Conservation (phyloP, 2,329 filamentous ascomycete genomes). For the Daldinia sp. region DNA sequence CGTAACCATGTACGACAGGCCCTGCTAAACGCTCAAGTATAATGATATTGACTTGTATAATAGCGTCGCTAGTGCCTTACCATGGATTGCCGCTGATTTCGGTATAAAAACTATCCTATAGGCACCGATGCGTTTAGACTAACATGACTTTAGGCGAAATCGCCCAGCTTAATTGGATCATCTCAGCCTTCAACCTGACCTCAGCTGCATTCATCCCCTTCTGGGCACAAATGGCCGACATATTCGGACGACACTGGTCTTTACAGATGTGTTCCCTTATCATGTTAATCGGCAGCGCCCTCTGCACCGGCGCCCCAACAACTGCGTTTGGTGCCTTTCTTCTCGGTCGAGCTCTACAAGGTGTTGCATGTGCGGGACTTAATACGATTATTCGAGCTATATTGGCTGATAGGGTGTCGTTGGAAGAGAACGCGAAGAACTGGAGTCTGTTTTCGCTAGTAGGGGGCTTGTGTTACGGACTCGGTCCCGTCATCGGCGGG, state of each 20-base stretch:
- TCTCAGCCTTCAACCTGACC: slow-evolving; percentile 73
- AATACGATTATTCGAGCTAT: slow-evolving; percentile 68
- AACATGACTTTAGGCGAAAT: slow-evolving; percentile 53
- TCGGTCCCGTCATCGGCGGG: slow-evolving; percentile 70
- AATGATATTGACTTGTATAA: not conserved
- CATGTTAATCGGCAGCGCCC: slow-evolving; percentile 66
- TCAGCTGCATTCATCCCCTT: slow-evolving; percentile 72
- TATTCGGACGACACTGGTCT: slow-evolving; percentile 68
- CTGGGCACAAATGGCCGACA: slow-evolving; percentile 70
- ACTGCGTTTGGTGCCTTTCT: slow-evolving; percentile 66
- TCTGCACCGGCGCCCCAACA: slow-evolving; percentile 66
- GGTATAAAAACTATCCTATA: slow-evolving; percentile 49
- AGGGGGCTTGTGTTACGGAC: slow-evolving; percentile 64
- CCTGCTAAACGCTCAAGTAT: not conserved
- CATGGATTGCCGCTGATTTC: slow-evolving; percentile 72
- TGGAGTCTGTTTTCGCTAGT: slow-evolving; percentile 69
- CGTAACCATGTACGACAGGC: slow-evolving; percentile 61
- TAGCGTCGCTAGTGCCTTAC: slow-evolving; percentile 62
- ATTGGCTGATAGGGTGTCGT: slow-evolving; percentile 69
- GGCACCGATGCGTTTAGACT: slow-evolving; percentile 12
- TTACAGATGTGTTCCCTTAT: slow-evolving; percentile 65
- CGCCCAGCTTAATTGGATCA: slow-evolving; percentile 72
- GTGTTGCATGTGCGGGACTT: slow-evolving; percentile 67
- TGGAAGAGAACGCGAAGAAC: slow-evolving; percentile 69
- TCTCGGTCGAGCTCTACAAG: slow-evolving; percentile 69